Percentiles rank a stretch among this genome's conserved stretches.
Conservation (phyloP, 805 yeast genomes). For the Starmera pachycereana region DNA sequence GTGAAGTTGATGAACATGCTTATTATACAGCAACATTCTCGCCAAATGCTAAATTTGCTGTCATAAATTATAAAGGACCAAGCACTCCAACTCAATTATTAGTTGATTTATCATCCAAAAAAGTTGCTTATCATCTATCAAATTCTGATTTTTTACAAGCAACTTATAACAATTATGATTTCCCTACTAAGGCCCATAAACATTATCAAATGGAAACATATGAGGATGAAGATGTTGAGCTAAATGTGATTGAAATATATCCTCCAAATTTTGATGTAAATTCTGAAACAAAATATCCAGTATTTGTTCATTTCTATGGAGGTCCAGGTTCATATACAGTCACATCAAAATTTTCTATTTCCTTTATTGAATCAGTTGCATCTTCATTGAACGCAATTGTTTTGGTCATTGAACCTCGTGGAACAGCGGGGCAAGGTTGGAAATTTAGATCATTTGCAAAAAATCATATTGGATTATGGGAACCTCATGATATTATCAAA, state of each 20-base stretch:
- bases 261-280: conserved; percentile 63
- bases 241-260: conserved; percentile 63
- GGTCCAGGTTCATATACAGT: conserved; percentile 95
- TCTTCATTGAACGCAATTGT: conserved; percentile 75
- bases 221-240: conserved; percentile 31
- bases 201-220: conserved; percentile 33
- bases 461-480: conserved; percentile 72
- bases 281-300: conserved; percentile 42
- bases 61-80: conserved; percentile 67
- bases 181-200: conserved; percentile 46
- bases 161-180: conserved; percentile 25
- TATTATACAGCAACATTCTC: conserved; percentile 65
- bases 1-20: conserved; percentile 35
- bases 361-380: conserved; percentile 66
- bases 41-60: conserved; percentile 55
- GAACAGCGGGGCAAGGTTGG: conserved; percentile 86
- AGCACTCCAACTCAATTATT: conserved; percentile 65
- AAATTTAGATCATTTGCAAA: conserved; percentile 69
- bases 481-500: conserved; percentile 75
- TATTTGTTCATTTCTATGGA: conserved; percentile 87
- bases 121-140: conserved; percentile 2
- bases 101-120: conserved; percentile 30
- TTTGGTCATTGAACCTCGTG: conserved; percentile 93
- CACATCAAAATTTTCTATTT: conserved; percentile 42
- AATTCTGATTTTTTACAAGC: conserved; percentile 3